phyloP scores from a whole-genome alignment of 2,329 filamentous ascomycete species.

The Cladorrhinum sp. region DNA sequence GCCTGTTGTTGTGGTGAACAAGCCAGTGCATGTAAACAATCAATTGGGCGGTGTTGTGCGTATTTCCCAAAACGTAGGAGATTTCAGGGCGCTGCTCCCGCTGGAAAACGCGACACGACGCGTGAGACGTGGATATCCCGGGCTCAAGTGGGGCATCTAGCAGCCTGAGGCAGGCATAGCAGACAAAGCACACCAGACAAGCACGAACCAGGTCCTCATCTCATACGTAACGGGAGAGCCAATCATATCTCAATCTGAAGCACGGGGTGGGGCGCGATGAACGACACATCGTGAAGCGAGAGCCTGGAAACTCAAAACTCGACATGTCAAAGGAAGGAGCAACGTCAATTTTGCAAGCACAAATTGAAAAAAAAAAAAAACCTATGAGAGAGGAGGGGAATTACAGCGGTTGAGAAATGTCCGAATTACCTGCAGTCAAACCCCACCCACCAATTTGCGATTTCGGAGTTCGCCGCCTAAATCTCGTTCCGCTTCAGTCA shows the following conservation, averaged over 20 bases:
- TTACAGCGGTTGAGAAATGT: background rate
- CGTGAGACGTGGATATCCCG: background rate
- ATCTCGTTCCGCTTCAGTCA: background rate
- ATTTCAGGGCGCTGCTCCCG: background rate
- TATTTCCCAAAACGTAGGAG: conserved; percentile 1
- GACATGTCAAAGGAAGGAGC: background rate
- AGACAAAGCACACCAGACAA: background rate
- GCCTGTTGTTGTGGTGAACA: conserved; percentile 8
- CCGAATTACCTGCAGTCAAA: background rate
- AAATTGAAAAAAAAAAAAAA: background rate
- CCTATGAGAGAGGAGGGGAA: no score
- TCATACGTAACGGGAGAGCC: background rate
- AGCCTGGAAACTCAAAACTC: background rate
- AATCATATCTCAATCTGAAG: background rate
- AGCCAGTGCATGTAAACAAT: conserved; percentile 9
- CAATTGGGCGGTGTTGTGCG: background rate
- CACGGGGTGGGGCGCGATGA: background rate
- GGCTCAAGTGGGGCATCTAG: background rate
- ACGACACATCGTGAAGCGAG: background rate
- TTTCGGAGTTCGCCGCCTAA: background rate
- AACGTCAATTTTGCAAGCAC: background rate
- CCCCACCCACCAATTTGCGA: background rate
- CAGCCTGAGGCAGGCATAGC: background rate
- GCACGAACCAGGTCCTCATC: background rate
- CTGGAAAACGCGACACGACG: background rate